A percentile compares a stretch with the other conserved stretches of the same genome.
Conservation (phyloP, 2,329 filamentous ascomycete genomes). For the Phialemonium atrogriseum region DNA sequence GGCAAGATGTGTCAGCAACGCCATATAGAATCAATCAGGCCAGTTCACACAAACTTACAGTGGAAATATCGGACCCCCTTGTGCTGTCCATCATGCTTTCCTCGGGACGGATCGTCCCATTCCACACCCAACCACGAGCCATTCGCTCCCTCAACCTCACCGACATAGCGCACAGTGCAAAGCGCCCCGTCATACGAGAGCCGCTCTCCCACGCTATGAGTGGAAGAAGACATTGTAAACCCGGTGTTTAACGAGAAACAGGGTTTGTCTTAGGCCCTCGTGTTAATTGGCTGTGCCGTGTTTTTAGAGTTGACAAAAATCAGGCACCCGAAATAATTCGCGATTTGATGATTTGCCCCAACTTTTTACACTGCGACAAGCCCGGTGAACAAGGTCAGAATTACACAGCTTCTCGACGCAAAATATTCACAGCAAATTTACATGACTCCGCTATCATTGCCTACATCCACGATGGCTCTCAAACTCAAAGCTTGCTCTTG, state of each 20-base stretch:
- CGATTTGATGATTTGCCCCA: too few species aligned
- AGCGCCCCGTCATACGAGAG: conserved; percentile 68
- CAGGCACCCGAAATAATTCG: too few species aligned
- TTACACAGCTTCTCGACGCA: conserved; percentile 3
- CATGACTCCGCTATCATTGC: not conserved
- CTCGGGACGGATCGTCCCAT: conserved; percentile 82
- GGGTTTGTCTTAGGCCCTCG: too few species aligned
- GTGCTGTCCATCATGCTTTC: conserved; percentile 85
- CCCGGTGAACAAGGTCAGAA: conserved; percentile 1
- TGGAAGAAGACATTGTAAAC: conserved; percentile 28
- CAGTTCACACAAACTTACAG: conserved; percentile 46
- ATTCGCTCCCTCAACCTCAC: conserved; percentile 64
- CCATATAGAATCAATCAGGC: not conserved
- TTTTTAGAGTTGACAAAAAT: too few species aligned
- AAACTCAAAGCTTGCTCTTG: conserved; percentile 54
- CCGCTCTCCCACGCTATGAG: conserved; percentile 58
- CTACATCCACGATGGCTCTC: too few species aligned
- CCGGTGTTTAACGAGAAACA: too few species aligned
- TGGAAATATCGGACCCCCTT: conserved; percentile 72
- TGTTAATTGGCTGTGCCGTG: too few species aligned
- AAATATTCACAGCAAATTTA: not conserved
- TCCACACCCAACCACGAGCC: conserved; percentile 89
- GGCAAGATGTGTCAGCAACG: conserved; percentile 2
- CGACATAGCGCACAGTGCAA: conserved; percentile 81
- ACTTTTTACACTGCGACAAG: too few species aligned